Evolutionary conservation across 306 rosid species (phyloP), one percentile per base, ranked within the genome.

Genomic region (Corylus heterophylla): DNA sequence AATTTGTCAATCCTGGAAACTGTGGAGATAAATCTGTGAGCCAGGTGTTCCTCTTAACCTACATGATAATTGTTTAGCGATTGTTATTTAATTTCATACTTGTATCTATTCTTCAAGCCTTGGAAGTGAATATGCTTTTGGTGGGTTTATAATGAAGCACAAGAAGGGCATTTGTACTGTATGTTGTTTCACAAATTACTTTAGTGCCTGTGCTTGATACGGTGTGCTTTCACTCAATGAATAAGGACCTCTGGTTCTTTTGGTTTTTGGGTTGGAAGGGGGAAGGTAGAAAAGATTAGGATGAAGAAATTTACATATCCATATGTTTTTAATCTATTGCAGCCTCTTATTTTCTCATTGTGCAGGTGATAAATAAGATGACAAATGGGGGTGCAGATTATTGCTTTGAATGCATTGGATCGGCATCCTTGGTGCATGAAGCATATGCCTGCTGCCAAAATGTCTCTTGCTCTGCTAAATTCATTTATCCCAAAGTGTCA

Each of bases 331-430:
- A 48, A 22, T 63, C 56, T 54, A 31, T 5, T 44, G 29, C 58
- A 49, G 42, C 22, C 76, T 27, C 11, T 31, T 47, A 20, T 2
- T n/a, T 9, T 80, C 47, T 70, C 56, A 8, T 66, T 77, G 70
- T 80, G 51, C 87, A 91, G 97, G 71, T 84, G 62, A 85, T 92
- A 76, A 80, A 16, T 25, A 91, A 91, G 72, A 91, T 91, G 84
- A 92, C 95, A 69, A 87, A 55, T 17, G 97, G 89, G 3, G 98
- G 95, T 31, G 93, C 95, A 61, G 97, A 92, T 85, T 89, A 84
- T 83, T 94, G 98, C 82, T 92, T 89, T 45, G 97, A 94, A 86
- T 92, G 94, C 74, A 94, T 91, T 77, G 97, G 98, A 64, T 71
- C 58, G 75, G 82, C 93, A 71, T 83, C 92, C 37, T 82, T 92